These are phyloP conservation scores for Xylariaceae sp. DNA, from an alignment of 2,329 filamentous ascomycete genomes.

Conservation along the genomic window DNA sequence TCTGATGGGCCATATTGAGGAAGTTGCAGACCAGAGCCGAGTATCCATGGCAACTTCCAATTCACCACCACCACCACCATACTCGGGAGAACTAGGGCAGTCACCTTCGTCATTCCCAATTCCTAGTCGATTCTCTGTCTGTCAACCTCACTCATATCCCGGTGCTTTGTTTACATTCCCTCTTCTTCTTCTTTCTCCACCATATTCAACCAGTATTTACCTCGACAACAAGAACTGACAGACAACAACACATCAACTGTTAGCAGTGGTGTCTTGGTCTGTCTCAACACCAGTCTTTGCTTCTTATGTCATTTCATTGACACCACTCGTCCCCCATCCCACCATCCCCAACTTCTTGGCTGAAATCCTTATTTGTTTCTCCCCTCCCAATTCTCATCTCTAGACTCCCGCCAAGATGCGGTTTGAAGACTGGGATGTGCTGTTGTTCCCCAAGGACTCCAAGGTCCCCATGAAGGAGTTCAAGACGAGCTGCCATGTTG, in stretches of 20 bases:
- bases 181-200: slow-evolving; percentile 3
- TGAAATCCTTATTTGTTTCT: slow-evolving; percentile 17
- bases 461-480: slow-evolving; percentile 77
- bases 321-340: slow-evolving; percentile 9
- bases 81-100: too few relatives aligned
- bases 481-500: slow-evolving; percentile 70
- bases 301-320: slow-evolving; percentile 24
- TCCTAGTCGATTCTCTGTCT: neutral
- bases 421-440: slow-evolving; percentile 81
- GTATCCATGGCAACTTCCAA: too few relatives aligned
- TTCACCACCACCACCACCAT: too few relatives aligned
- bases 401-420: slow-evolving; percentile 56
- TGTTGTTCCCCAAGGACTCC: slow-evolving; percentile 67
- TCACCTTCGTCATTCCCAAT: neutral
- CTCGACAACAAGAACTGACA: slow-evolving; percentile 15
- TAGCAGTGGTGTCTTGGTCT: slow-evolving; percentile 11
- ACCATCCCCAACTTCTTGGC: slow-evolving; percentile 18
- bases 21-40: too few relatives aligned
- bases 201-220: slow-evolving; percentile 15
- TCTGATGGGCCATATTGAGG: too few relatives aligned
- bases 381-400: slow-evolving; percentile 19
- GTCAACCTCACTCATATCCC: neutral
- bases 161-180: neutral
- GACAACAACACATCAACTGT: slow-evolving; percentile 19
- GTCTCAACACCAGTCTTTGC: slow-evolving; percentile 17